phyloP scores from a whole-genome alignment of 805 yeast genomes.

The Blastobotrys muscicola region DNA sequence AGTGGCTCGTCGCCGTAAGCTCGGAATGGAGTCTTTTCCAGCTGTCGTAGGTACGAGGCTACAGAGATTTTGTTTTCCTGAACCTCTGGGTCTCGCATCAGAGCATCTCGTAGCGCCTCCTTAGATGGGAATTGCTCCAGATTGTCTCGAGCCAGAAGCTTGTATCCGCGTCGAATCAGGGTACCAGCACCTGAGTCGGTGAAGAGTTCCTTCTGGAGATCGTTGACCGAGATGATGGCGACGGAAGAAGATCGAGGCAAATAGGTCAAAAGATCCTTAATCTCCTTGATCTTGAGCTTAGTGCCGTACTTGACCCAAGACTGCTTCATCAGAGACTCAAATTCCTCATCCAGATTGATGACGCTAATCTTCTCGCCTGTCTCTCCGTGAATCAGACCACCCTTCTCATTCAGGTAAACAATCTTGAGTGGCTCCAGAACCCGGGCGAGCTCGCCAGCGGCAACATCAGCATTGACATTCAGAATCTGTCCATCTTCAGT shows the following conservation, averaged over 20 bases:
- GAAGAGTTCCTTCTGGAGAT: conserved; percentile 91
- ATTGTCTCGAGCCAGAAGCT: conserved; percentile 56
- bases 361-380: conserved; percentile 83
- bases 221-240: conserved; percentile 91
- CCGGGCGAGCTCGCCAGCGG: conserved; percentile 96
- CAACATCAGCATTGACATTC: conserved; percentile 97
- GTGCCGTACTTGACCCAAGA: conserved; percentile 99
- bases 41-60: conserved; percentile 68
- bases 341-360: conserved; percentile 94
- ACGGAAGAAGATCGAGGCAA: conserved; percentile 96
- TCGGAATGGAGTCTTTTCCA: conserved; percentile 54
- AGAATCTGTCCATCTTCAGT: conserved; percentile 93
- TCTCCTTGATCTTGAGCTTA: conserved; percentile 91
- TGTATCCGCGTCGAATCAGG: conserved; percentile 93
- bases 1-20: conserved; percentile 93
- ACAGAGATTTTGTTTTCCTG: conserved; percentile 61
- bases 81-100: conserved; percentile 69
- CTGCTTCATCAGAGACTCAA: conserved; percentile 79
- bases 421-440: conserved; percentile 95
- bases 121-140: conserved; percentile 48
- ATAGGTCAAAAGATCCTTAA: conserved; percentile 85
- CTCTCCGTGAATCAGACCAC: conserved; percentile 89
- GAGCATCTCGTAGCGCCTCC: conserved; percentile 65
- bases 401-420: conserved; percentile 93
- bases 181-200: conserved; percentile 99